Evolutionary conservation across 768 basidiomycete genomes (phyloP), one percentile per base, ranked within the genome.

Genomic region (Daedaleopsis sinensis): DNA sequence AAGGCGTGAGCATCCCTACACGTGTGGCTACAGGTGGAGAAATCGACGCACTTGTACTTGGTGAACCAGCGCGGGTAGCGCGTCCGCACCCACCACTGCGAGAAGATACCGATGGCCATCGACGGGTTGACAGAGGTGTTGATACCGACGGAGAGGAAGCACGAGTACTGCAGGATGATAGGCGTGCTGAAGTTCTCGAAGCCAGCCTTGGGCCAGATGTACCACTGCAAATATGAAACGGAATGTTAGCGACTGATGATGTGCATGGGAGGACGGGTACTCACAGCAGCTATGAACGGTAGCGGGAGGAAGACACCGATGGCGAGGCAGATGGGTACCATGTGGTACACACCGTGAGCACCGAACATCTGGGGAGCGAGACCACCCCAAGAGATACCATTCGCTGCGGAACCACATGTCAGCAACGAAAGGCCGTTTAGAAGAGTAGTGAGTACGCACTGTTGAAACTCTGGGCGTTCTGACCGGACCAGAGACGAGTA

Each of bases 361-460:
- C 69, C 62, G 58, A 64, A 66, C 61, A 63, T 61, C 21, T 66
- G 60, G 38, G 56, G 64, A 16, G 18, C 81, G 23, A 86, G 77
- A 4, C 81, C 85, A 58, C 85, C 84, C 83, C 84, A 87, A 3
- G 85, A 76, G 24, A 85, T 77, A 9, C 84, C 84, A 64, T 72
- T 70, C 16, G 64, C 63, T 64, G 21, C 5, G 27, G 27, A 7
- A 32, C 4, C 27, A 32, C 27, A 32, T 32, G 48, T 74, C 74
- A 15, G 79, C 78, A 9, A 80, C 75, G 62, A 80, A 85, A 4
- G 84, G 73, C 52, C 75, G 70, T 39, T 80, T 77, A 18, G 79
- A 78, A 7, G 3, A 3, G 7, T 7, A 32, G 27, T 32, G 27
- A 32, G 27, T 7, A 32, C 27, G 82, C 78, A 49, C 76, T 77